Evolutionary conservation across 2,329 filamentous ascomycete genomes (phyloP), one percentile per base, ranked within the genome.

Genomic region (Pseudocercospora eumusae): DNA sequence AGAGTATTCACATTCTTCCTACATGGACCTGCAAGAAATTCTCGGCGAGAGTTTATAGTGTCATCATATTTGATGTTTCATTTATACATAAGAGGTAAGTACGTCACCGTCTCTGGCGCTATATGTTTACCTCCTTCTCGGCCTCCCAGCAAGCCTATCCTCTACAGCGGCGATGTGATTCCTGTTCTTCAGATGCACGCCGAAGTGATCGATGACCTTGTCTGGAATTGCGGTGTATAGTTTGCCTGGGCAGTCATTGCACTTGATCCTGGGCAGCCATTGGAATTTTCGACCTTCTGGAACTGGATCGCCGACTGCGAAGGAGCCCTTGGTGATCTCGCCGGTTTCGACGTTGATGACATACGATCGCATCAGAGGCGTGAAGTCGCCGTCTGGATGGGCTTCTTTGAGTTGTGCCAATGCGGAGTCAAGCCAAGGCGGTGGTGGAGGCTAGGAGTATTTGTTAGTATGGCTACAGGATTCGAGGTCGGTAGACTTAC

Each of bases 221-320:
- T 89, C 91, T 0, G 93, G 92, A 0, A 92, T 91, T 0, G 93
- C 91, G 0, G 93, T 96, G 76, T 99, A 99, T 10, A 96, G 81
- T 76, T 97, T 98, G 28, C 91, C 92, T 0, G 92, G 91, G 74
- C 95, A 98, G 75, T 99, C 95, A 52, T 89, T 86, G 75, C 95
- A 99, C 62, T 91, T 85, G 66, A 99, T 97, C 56, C 95, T 84
- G 8, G 95, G 95, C 55, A 96, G 82, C 77, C 89, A 98, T 77
- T 90, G 90, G 69, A 89, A 91, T 71, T 89, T 90, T 64, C 91
- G 81, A 64, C 89, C 85, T 64, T 83, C 80, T 58, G 84, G 88
- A 8, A 83, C 78, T 15, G 82, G 80, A 49, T 83, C 80, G 40
- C 81, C 82, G 1, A 36, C 52, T 13, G 60, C 31, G 25, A 64